Base-by-base conservation (phyloP, 2,329 filamentous ascomycete species). In the Daldinia sp. region DNA sequence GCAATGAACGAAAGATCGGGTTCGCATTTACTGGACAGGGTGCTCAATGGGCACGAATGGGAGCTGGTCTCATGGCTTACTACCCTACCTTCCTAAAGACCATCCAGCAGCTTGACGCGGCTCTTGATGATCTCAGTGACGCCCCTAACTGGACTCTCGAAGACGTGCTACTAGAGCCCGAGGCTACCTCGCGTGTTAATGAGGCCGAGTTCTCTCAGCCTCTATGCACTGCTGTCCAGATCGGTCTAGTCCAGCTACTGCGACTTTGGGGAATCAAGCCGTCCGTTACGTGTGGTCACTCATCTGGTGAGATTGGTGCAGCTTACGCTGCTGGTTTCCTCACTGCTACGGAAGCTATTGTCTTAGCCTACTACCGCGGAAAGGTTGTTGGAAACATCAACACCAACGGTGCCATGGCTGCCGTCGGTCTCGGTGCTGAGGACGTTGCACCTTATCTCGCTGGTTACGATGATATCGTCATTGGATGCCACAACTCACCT, bases 211-310 rank as follows among this genome's bases (percentile, higher is more conserved):
- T 73, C 37, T 67, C 74, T 15, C 76, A 78, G 60, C 75, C 78
- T 4, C 80, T 83, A 56, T 82, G 82, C 76, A 85, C 84, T 69
- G 83, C 80, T 18, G 72, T 84, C 62, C 81, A 86, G 68, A 74
- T 82, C 37, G 75, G 76, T 41, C 80, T 81, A 60, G 83, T 84
- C 55, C 80, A 82, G 35, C 73, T 80, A 15, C 78, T 81, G 44
- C 77, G 78, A 9, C 75, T 79, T 30, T 75, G 76, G 68, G 72
- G 80, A 48, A 71, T 84, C 33, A 75, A 72, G 2, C 75, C 76
- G 2, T 74, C 76, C 2, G 73, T 78, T 5, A 79, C 82, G 48
- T 61, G 79, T 1, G 74, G 81, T 4, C 84, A 85, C 20, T 73
- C 78, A 12, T 76, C 79, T 7, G 74, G 80, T 30, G 77, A 87